Evolutionary conservation across 805 yeast species (phyloP).

Genomic region (Ogataea populi-albae): DNA sequence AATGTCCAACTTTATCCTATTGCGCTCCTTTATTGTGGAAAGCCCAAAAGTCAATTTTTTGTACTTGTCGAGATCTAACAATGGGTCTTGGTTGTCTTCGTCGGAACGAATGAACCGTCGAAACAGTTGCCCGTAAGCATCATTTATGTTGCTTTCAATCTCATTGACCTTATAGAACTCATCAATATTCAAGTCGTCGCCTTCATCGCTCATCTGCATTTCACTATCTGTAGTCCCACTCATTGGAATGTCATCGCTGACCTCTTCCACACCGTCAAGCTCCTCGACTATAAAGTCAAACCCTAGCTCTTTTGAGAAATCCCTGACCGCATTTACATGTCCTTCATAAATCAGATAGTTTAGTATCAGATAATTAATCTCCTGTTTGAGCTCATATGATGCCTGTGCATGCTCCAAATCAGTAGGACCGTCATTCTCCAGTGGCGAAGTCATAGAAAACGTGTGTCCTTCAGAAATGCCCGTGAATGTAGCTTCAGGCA

Average conservation of each 20-base stretch:
- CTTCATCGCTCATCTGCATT: background rate
- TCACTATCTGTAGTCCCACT: slow-evolving; percentile 2
- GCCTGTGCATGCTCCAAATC: slow-evolving; percentile 5
- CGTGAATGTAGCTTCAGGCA: too few species aligned
- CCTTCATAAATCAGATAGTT: slow-evolving; percentile 79
- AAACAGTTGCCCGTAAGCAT: slow-evolving; percentile 11
- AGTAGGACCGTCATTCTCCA: slow-evolving; percentile 4
- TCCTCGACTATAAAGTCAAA: slow-evolving; percentile 28
- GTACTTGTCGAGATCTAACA: slow-evolving; percentile 15
- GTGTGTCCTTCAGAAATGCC: too few species aligned
- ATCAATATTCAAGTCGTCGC: slow-evolving; percentile 10
- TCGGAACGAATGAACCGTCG: slow-evolving; percentile 3
- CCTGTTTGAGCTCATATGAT: slow-evolving; percentile 15
- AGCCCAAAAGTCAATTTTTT: slow-evolving; percentile 36
- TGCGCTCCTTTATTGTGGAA: slow-evolving; percentile 50
- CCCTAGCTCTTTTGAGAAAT: slow-evolving; percentile 58
- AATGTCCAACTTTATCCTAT: slow-evolving; percentile 50
- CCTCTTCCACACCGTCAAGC: slow-evolving; percentile 22
- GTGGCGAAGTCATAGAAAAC: too few species aligned
- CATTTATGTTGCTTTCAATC: slow-evolving; percentile 15
- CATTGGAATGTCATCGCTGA: background rate
- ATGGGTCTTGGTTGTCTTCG: slow-evolving; percentile 5
- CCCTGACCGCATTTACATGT: slow-evolving; percentile 61
- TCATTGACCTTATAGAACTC: slow-evolving; percentile 10
- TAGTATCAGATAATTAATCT: slow-evolving; percentile 55